Evolutionary conservation across 108 stramenopile species (phyloP), one percentile per base, ranked within the genome.

Genomic region (Aureococcus anophagefferens): DNA sequence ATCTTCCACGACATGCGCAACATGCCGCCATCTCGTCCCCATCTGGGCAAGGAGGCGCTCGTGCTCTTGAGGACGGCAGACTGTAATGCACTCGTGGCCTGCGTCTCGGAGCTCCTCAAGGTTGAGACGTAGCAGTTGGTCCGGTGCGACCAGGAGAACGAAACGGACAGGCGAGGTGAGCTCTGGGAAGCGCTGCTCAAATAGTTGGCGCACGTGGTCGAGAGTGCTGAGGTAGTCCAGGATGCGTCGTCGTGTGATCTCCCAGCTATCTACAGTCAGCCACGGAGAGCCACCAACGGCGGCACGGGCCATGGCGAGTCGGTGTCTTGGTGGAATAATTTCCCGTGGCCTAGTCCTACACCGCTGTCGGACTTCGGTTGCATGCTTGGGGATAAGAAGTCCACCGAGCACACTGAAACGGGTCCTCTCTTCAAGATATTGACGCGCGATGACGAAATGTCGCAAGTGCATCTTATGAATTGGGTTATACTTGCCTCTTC

Each of bases 181-280:
- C 13, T 64, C 51, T 7, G 63, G 71, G 29, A 64, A 72, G 37
- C 62, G 37, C 25, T 25, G 17, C 21, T 72, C 65, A 35, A 66
- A 29, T 0, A 72, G 40, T 30, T 65, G 35, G 0, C 65, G 25
- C 4, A 75, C 37, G 62, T 82, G 81, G 64, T 84, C 78, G 33
- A 84, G 78, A 7, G 81, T 74, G n/a, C 72, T 69, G 35, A 82
- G 66, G 69, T 84, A 84, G 76, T 84, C 83, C 76, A 82, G 79
- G 30, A 79, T 76, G 31, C 83, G 75, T n/a, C 81, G 81, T 7
- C 83, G 78, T 14, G 83, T 84, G 28, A 84, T 79, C 66, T 84
- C 83, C 83, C 83, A 84, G 30, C 80, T 75, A 44, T 84, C 83
- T 25, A 84, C 80, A n/a, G 76, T 70, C 17, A 84, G 63, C 80